A percentile compares a stretch with the other conserved stretches of the same genome.
These are phyloP conservation scores for Trichophyton benhamiae DNA, from an alignment of 2,329 filamentous ascomycete genomes.

Conservation along the genomic window DNA sequence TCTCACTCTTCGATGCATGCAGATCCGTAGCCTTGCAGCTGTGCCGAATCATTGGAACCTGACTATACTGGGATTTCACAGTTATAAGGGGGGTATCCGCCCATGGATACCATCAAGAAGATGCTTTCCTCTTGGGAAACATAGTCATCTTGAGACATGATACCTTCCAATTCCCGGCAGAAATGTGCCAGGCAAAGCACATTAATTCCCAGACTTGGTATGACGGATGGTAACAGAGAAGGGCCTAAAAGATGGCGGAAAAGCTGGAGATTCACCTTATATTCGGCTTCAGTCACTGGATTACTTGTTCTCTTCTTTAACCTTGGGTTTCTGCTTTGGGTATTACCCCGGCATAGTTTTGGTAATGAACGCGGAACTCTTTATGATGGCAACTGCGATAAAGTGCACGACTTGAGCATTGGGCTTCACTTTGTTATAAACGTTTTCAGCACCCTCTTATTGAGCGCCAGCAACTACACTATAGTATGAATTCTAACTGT, in stretches of 20 bases:
- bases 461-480: slow-evolving; percentile 25
- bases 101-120: too few relatives aligned
- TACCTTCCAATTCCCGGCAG: too few relatives aligned
- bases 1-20: too few relatives aligned
- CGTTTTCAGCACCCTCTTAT: slow-evolving; percentile 21
- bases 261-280: neutral
- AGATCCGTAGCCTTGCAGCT: too few relatives aligned
- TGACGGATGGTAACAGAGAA: neutral
- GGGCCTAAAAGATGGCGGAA: neutral
- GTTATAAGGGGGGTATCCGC: too few relatives aligned
- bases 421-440: slow-evolving; percentile 26
- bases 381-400: neutral
- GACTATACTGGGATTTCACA: too few relatives aligned
- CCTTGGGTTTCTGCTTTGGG: neutral
- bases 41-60: too few relatives aligned
- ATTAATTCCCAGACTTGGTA: neutral
- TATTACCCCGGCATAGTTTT: neutral
- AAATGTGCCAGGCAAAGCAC: too few relatives aligned
- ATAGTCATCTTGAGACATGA: too few relatives aligned
- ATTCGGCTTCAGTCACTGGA: neutral
- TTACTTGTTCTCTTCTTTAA: neutral
- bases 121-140: too few relatives aligned
- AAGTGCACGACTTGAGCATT: neutral
- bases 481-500: slow-evolving; percentile 25
- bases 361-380: neutral